Conservation (phyloP, 805 yeast species). For the Komagataella pastoris region DNA sequence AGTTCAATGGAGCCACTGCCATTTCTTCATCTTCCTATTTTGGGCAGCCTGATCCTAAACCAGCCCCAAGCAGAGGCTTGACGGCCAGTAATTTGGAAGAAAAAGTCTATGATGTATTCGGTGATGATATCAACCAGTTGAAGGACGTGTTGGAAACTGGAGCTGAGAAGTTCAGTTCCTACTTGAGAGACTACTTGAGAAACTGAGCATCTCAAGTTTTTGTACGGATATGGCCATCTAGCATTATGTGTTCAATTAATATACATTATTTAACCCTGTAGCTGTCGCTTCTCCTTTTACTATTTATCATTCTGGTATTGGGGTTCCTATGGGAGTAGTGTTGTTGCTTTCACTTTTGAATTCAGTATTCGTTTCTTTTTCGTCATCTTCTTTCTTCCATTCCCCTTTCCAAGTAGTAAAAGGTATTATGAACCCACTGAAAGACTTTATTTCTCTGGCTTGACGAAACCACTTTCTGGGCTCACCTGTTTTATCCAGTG, state of each 20-base stretch:
- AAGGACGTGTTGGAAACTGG: constrained; percentile 92
- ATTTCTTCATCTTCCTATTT: constrained; percentile 89
- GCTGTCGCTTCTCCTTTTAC: background rate
- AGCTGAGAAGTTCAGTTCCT: constrained; percentile 76
- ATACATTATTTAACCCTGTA: background rate
- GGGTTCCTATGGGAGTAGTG: background rate
- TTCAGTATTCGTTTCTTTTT: background rate
- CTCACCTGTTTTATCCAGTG: background rate
- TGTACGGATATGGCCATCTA: constrained; percentile 4
- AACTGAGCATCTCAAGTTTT: constrained; percentile 6
- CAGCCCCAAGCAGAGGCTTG: constrained; percentile 34
- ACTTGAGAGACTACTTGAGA: constrained; percentile 75
- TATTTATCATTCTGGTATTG: background rate
- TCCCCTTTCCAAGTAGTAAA: background rate
- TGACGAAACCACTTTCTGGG: background rate
- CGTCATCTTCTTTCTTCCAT: background rate
- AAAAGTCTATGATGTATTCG: constrained; percentile 43
- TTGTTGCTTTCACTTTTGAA: background rate
- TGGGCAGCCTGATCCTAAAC: constrained; percentile 69
- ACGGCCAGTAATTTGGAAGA: constrained; percentile 34
- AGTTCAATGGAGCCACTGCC: constrained; percentile 72
- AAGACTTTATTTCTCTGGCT: background rate
- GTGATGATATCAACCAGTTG: constrained; percentile 78
- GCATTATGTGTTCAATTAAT: background rate
- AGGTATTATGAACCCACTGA: background rate